Conservation (phyloP, 1,284 basidiomycete genomes). For the Cryptococcus sp. region DNA sequence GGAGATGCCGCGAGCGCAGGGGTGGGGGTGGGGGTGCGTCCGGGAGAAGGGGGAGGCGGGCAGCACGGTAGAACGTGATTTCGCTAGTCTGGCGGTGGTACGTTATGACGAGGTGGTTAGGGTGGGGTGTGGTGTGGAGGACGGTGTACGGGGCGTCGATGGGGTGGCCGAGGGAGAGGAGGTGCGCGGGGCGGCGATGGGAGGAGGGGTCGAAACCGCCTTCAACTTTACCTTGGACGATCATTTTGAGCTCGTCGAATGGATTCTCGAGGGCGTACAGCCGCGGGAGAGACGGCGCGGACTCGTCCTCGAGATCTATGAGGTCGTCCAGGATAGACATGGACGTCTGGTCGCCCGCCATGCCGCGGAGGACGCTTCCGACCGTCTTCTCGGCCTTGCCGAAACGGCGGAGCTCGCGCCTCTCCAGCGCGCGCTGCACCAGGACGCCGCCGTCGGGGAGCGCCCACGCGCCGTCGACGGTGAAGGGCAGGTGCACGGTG, state of each 20-base stretch:
- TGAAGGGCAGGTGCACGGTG: constrained; percentile 76
- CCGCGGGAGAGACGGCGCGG: constrained; percentile 64
- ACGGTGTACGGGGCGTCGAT: constrained; percentile 15
- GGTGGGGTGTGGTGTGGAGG: constrained; percentile 27
- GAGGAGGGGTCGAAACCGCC: constrained; percentile 8
- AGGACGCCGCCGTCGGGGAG: constrained; percentile 53
- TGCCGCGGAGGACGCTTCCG: constrained; percentile 15
- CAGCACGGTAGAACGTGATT: constrained; percentile 38
- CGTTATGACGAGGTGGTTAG: constrained; percentile 34
- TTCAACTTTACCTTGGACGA: constrained; percentile 45
- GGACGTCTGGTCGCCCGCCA: constrained; percentile 26
- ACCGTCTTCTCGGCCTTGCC: constrained; percentile 8
- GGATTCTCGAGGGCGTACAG: constrained; percentile 73
- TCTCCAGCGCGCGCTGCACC: constrained; percentile 61
- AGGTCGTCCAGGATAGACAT: constrained; percentile 54
- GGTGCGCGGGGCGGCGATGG: not conserved
- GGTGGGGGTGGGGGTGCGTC: constrained; percentile 8
- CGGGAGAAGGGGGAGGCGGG: constrained; percentile 5
- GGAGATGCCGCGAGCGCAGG: constrained; percentile 14
- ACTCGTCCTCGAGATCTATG: constrained; percentile 61
- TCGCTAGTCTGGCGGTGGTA: constrained; percentile 27
- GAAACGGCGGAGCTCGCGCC: constrained; percentile 21
- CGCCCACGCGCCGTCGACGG: constrained; percentile 73
- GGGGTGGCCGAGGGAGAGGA: constrained; percentile 18
- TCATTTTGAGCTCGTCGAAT: constrained; percentile 67